phyloP scores from a whole-genome alignment of 805 yeast species.

The Candida tallmaniae region DNA sequence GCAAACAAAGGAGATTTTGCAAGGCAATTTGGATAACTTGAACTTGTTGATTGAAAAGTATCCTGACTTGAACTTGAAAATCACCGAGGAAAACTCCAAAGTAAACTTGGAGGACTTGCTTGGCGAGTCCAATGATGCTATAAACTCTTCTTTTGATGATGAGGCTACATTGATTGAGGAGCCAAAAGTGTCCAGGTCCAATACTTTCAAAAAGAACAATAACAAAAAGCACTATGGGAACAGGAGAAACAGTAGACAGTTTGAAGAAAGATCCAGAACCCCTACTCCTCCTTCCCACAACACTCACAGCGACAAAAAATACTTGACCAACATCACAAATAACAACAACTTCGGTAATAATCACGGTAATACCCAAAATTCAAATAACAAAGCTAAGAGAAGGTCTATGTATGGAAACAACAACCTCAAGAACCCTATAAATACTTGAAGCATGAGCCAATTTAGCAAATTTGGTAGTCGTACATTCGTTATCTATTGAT shows the following conservation, averaged over 20 bases:
- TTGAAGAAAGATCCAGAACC: slow-evolving; percentile 21
- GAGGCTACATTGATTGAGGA: slow-evolving; percentile 23
- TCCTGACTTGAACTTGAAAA: slow-evolving; percentile 30
- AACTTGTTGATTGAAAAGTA: slow-evolving; percentile 30
- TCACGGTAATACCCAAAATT: slow-evolving; percentile 6
- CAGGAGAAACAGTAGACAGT: slow-evolving; percentile 31
- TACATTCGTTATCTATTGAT: no score
- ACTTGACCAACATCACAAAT: slow-evolving; percentile 2
- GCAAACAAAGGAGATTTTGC: slow-evolving; percentile 41
- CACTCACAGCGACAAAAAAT: slow-evolving; percentile 7
- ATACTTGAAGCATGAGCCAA: slow-evolving; percentile 2
- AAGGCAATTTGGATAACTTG: slow-evolving; percentile 45
- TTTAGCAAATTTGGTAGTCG: no score
- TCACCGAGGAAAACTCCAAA: slow-evolving; percentile 14
- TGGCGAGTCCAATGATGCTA: slow-evolving; percentile 27
- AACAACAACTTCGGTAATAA: slow-evolving; percentile 5
- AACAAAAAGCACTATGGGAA: slow-evolving; percentile 24
- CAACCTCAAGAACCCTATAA: slow-evolving; percentile 8
- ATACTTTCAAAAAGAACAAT: slow-evolving; percentile 16
- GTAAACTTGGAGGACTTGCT: slow-evolving; percentile 33
- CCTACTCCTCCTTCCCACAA: slow-evolving; percentile 24
- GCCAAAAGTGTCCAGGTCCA: slow-evolving; percentile 12
- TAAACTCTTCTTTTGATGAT: slow-evolving; percentile 31
- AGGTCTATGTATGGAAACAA: slow-evolving; percentile 28
- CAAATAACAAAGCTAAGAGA: slow-evolving; percentile 15